Base-by-base conservation (phyloP, 306 rosid genomes). In the Albizia julibrissin region DNA sequence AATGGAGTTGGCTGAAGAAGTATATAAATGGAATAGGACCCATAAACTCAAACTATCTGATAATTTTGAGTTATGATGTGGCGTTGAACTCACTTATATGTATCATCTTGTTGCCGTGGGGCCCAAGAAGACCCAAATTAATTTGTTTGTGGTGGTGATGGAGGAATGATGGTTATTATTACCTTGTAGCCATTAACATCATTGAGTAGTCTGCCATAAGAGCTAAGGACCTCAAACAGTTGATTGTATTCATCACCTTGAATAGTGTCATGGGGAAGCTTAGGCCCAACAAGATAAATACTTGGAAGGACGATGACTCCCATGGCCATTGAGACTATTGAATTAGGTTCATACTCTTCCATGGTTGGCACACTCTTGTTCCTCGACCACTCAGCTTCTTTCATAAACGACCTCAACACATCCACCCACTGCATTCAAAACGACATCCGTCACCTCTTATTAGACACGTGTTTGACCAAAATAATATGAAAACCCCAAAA, bases 321-420 rank as follows among this genome's bases (percentile, higher is more conserved):
- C 71, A 66, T 15, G 8, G 71, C 71, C 18, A 66, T 3, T 34
- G 71, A 66, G 18, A 66, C 3, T 7, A 71, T 72, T 22, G 70
- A 88, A 80, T 91, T 89, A 66, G 47, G 46, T 83, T 85, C 87
- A 47, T 89, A 91, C 27, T 89, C 92, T 9, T 89, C 86, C 46
- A 85, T 62, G 12, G 80, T 62, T 65, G 94, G 92, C 44, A 76
- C 86, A 3, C 66, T 31, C 82, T 88, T 80, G 79, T 80, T 22
- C 33, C 72, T 87, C 79, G 42, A 24, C 92, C 94, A 87, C 72
- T 87, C 77, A 27, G 91, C 86, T 85, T 90, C 94, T 77, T 68
- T 90, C 72, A 76, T 59, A 85, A 82, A 81, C 22, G 92, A 89
- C 73, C 84, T 79, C 11, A 90, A 75, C 83, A 87, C 79, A 72